Base-by-base conservation (phyloP, 768 basidiomycete species). In the Boletus barrowsii region DNA sequence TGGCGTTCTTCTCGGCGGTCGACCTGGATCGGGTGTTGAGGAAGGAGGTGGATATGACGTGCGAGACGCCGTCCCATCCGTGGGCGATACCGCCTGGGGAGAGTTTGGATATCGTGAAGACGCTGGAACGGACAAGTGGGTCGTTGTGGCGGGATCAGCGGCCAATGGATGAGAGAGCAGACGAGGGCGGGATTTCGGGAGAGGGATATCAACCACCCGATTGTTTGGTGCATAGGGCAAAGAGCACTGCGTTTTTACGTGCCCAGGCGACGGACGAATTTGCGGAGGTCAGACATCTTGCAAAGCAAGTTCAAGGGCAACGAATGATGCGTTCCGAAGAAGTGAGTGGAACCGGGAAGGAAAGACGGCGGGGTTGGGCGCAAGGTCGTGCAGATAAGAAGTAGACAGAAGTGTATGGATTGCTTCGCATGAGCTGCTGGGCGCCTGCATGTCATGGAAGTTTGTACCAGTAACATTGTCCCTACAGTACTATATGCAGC, bases 1-100 rank as follows among this genome's bases (percentile, higher is more conserved):
- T 97, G 7, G 93, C 94, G 0, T 99, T 97, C 76, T 98, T 99
- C 76, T 97, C 93, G 2, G 91, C 93, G 0, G 93, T 99, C 44
- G 97, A 98, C 67, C 75, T 98, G 20, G 96, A 99, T 69, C 76
- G 78, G 15, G 90, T 97, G 1, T 77, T 98, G 39, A 81, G 97
- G 35, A 99, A 99, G 70, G 96, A 98, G 72, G 93, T 94, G 24
- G 90, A 94, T 66, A 93, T 98, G 90, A 78, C 91, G 0, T 99
- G 96, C 62, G 82, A 92, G 33, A 99, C 97, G 9, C 96, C 96
- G 0, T 95, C 92, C 8, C 92, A 98, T 57, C 89, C 90, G 17
- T 68, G 67, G 18, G 80, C 88, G 0, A 93, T 98, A 52, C 81
- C 90, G 0, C 80, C 92, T 0, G 97, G 96, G n/a, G 90, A 97